Percentiles rank a stretch among this genome's conserved stretches.
Conservation (phyloP, 805 yeast species). For the Yarrowia yakushimensis region DNA sequence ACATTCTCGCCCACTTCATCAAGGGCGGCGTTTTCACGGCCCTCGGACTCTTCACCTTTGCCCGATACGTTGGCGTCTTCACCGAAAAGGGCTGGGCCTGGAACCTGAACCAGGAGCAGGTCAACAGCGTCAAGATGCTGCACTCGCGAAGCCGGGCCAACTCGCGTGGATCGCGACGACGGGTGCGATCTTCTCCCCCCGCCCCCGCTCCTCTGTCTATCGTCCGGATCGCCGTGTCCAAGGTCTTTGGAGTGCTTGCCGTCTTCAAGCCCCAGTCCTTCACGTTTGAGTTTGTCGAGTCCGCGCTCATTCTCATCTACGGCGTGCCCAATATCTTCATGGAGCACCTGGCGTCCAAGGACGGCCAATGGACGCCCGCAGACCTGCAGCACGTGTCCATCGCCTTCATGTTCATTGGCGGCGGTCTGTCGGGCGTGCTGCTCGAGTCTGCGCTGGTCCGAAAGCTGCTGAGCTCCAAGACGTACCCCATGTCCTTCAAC, state of each 20-base stretch:
- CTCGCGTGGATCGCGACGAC: slow-evolving; percentile 1
- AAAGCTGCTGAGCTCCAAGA: slow-evolving; percentile 29
- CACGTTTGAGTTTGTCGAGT: slow-evolving; percentile 84
- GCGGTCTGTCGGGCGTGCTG: slow-evolving; percentile 86
- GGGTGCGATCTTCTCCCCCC: slow-evolving; percentile 13
- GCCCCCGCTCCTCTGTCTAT: neutral
- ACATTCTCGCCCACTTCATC: slow-evolving; percentile 88
- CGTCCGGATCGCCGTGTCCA: neutral
- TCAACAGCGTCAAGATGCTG: slow-evolving; percentile 8
- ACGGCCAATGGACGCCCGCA: slow-evolving; percentile 84
- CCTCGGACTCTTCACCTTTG: slow-evolving; percentile 74
- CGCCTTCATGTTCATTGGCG: slow-evolving; percentile 87
- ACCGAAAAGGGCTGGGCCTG: slow-evolving; percentile 81
- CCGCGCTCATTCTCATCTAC: slow-evolving; percentile 74
- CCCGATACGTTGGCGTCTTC: slow-evolving; percentile 84
- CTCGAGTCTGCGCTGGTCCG: slow-evolving; percentile 53
- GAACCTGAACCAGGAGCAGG: slow-evolving; percentile 49
- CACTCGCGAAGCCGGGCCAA: slow-evolving; percentile 7
- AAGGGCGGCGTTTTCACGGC: slow-evolving; percentile 87
- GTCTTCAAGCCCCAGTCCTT: slow-evolving; percentile 33
- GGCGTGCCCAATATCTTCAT: slow-evolving; percentile 86
- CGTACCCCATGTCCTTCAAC: slow-evolving; percentile 64
- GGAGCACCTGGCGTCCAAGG: slow-evolving; percentile 78
- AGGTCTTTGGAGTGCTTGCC: neutral
- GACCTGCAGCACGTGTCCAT: slow-evolving; percentile 87